A percentile compares a stretch with the other conserved stretches of the same genome.
These are phyloP conservation scores for Orbilia javanica DNA, from an alignment of 2,329 filamentous ascomycete genomes.

Conservation along the genomic window DNA sequence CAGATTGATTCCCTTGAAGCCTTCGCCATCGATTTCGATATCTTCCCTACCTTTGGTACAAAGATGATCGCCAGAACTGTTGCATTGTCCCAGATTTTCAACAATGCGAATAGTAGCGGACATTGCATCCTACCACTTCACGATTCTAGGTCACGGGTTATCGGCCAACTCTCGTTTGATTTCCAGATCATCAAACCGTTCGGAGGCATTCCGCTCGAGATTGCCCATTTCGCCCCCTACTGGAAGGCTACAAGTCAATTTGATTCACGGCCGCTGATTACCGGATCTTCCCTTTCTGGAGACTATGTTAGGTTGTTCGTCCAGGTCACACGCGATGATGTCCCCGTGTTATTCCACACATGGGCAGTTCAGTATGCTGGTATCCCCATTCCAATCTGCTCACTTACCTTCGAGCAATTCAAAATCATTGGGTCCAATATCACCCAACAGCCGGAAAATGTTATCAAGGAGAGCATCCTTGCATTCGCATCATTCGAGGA, in stretches of 20 bases:
- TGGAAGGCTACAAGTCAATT: conserved; percentile 98
- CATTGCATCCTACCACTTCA: conserved; percentile 89
- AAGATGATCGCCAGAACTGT: conserved; percentile 98
- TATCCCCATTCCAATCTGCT: conserved; percentile 83
- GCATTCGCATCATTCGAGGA: conserved; percentile 68
- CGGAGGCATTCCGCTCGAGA: conserved; percentile 89
- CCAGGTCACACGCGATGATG: conserved; percentile 87
- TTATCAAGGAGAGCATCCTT: conserved; percentile 43
- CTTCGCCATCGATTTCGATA: conserved; percentile 96
- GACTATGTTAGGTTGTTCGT: conserved; percentile 93
- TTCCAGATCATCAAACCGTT: conserved; percentile 98
- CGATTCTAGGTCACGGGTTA: conserved; percentile 88
- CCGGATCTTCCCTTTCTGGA: conserved; percentile 93
- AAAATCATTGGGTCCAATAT: conserved; percentile 62
- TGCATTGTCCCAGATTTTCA: conserved; percentile 87
- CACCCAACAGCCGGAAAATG: conserved; percentile 42
- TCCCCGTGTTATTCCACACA: conserved; percentile 87
- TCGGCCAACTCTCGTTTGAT: conserved; percentile 93
- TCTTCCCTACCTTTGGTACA: conserved; percentile 96
- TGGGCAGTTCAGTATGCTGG: conserved; percentile 83
- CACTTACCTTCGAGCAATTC: conserved; percentile 81
- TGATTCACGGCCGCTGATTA: conserved; percentile 87
- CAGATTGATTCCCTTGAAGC: conserved; percentile 93
- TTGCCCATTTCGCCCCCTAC: conserved; percentile 98
- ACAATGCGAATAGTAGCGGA: conserved; percentile 79